Evolutionary conservation across 129 eudicot species (phyloP).

Genomic region (Chrysanthemum makinoi): DNA sequence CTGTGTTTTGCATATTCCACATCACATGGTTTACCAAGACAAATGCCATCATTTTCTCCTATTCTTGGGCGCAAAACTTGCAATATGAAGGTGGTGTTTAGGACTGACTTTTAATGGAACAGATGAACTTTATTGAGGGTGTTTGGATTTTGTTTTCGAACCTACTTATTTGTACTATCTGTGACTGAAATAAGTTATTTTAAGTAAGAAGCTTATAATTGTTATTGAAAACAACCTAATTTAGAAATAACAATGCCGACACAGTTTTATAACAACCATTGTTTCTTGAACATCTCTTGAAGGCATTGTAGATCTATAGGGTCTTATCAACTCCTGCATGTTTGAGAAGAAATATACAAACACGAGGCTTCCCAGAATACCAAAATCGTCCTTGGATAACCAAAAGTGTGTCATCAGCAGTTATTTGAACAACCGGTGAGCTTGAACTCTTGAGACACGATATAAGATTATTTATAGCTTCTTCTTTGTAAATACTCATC

Average conservation of each 20-base stretch:
- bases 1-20: no score
- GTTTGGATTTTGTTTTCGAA: no score
- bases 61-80: conserved; percentile 47
- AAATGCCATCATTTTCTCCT: conserved; percentile 75
- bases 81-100: no score
- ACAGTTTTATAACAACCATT: conserved; percentile 36
- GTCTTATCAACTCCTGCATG: conserved; percentile 52
- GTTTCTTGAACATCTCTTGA: conserved; percentile 48
- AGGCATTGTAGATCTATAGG: conserved; percentile 33
- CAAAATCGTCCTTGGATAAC: conserved; percentile 70
- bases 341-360: conserved; percentile 61
- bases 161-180: no score
- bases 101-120: no score
- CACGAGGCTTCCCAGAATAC: conserved; percentile 59
- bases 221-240: no score
- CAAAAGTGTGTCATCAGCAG: conserved; percentile 59
- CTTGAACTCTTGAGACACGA: conserved; percentile 55
- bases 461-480: conserved; percentile 65
- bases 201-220: not conserved
- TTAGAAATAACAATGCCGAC: not conserved
- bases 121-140: no score
- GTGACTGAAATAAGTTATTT: no score
- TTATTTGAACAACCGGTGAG: conserved; percentile 52
- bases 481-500: conserved; percentile 77
- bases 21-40: conserved; percentile 37